Base-by-base conservation (phyloP, 371 early-diverging fungal genomes). In the Actinomortierella wolfii region DNA sequence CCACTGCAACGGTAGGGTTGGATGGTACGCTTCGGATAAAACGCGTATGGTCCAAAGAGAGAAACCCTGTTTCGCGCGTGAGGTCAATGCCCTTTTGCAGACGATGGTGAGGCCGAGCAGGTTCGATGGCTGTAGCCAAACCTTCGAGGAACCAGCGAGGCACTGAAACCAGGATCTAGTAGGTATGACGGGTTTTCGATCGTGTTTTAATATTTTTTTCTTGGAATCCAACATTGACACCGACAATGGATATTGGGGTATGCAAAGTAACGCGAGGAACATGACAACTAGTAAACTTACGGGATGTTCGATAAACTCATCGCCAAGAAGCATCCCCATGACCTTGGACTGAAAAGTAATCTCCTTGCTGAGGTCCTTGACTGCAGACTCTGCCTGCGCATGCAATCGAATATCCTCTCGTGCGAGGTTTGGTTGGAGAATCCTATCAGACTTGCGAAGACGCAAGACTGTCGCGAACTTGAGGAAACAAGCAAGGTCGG, bases 241-340 rank as follows among this genome's bases (percentile, higher is more conserved):
- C n/a, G 29, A 18, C 9, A 52, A 44, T n/a, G 15, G 2, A 23
- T 21, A 25, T 21, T 20, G 26, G 44, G 44, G 24, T 29, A 40
- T 18, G 21, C 6, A 14, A 20, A 45, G 29, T 25, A 26, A 47
- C 26, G 28, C 23, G 43, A 51, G 21, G 20, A 39, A 17, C 21
- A 24, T 40, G 13, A 21, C 28, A 2, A n/a, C n/a, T n/a, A n/a
- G n/a, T n/a, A n/a, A n/a, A n/a, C 53, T 8, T 69, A 67, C 74
- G 39, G 57, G 43, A 20, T 67, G 74, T 21, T 67, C 74, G 15
- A 73, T 57, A 39, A 53, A 73, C 49, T 73, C 60, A 26, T 63
- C 49, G 24, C 67, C 74, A 0, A 66, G 54, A 0, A 73, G 59
- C 0, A 53, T 57, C 13, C 63, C 57, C 5, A 63, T 57, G 51